Evolutionary conservation across 1,284 basidiomycete species (phyloP), one percentile per base, ranked within the genome.

Genomic region (Termitomyces sp.): DNA sequence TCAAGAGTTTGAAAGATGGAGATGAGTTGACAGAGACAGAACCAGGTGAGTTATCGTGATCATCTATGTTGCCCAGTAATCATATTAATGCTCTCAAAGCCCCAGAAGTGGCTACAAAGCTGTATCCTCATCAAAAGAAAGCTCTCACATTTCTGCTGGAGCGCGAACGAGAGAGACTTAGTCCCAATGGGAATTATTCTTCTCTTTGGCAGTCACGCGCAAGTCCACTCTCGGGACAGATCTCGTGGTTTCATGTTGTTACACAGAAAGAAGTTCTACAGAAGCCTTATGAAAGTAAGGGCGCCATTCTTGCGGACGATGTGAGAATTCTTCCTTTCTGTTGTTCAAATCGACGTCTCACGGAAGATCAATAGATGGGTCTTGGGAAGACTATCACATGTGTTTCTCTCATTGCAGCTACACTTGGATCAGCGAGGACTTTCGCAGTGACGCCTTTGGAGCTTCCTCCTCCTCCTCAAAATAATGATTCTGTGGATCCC

Each of bases 91-190:
- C 62, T 44, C 56, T 45, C 60, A 55, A 65, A 94, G 91, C 79
- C 44, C 72, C 81, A n/a, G 85, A 93, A 65, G 84, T 99, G 58
- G 86, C 86, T 34, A 97, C 97, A n/a, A 79, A 73, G 43, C 77
- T 99, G 7, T 98, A 98, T 70, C 91, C 94, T 15, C 97, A 99
- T 75, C 97, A 99, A 74, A 96, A 96, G 74, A 96, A 97, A 70
- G 97, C 95, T 21, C 78, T 99, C 21, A 94, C 95, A 0, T 99
- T 99, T 72, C 75, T 99, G 47, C 78, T 98, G n/a, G 92, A 96
- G 64, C 84, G 95, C 39, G 97, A 99, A 71, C 81, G 83, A 48
- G 90, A 92, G 68, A 78, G 78, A 55, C 67, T 70, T 26, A 74
- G 77, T 19, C 63, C 70, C 17, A 77, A 81, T 57, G 83, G 83